Percentiles rank a stretch among this genome's conserved stretches.
Conservation (phyloP, 768 basidiomycete genomes). For the Russula foetens region DNA sequence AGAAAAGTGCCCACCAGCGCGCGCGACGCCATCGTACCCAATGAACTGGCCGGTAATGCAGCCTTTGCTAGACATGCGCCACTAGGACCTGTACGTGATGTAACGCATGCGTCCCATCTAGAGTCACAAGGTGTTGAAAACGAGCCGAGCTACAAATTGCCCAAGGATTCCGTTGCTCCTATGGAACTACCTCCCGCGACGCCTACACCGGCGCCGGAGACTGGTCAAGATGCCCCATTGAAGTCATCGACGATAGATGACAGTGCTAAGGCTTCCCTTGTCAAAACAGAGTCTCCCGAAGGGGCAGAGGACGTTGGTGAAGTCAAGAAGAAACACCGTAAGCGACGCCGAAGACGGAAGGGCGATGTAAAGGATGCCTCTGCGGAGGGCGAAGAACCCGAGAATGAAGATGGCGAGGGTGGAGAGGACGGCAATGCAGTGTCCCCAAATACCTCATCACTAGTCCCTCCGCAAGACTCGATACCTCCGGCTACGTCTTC, state of each 20-base stretch:
- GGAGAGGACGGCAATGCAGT: slow-evolving; percentile 11
- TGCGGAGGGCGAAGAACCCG: slow-evolving; percentile 21
- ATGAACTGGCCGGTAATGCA: neutral
- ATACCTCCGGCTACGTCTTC: slow-evolving; percentile 33
- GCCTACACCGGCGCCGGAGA: neutral
- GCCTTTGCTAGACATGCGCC: neutral
- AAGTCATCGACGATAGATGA: neutral
- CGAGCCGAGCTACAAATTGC: neutral
- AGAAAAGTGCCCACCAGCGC: neutral
- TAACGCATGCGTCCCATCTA: neutral
- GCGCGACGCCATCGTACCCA: neutral
- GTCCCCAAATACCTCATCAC: slow-evolving; percentile 8
- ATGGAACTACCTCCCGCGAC: neutral
- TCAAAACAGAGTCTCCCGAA: slow-evolving; percentile 31
- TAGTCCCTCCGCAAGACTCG: slow-evolving; percentile 23
- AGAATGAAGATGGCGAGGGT: slow-evolving; percentile 18
- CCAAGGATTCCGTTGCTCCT: neutral
- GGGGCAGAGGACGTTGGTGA: slow-evolving; percentile 45
- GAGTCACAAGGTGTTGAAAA: neutral
- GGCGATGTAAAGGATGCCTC: slow-evolving; percentile 12
- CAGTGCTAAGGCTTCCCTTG: neutral
- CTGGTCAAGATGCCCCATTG: neutral
- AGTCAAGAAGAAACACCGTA: slow-evolving; percentile 28
- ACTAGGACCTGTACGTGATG: neutral
- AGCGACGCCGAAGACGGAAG: slow-evolving; percentile 16